Percentiles rank a stretch among this genome's conserved stretches.
These are phyloP conservation scores for Raddia distichophylla DNA, from an alignment of 176 grass and related monocot species.

Conservation along the genomic window DNA sequence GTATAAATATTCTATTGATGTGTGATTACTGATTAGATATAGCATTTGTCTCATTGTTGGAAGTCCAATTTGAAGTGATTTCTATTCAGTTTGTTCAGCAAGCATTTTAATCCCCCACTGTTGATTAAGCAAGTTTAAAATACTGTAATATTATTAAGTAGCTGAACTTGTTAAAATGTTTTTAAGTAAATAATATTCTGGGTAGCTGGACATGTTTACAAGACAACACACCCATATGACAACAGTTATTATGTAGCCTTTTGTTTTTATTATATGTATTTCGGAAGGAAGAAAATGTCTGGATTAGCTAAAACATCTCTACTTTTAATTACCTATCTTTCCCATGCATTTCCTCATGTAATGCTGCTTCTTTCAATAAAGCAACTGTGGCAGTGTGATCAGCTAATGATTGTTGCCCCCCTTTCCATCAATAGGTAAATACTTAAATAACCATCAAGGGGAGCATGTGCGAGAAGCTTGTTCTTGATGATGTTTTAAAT, in stretches of 20 bases:
- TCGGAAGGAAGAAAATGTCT: conserved; percentile 1
- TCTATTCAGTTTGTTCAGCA: conserved; percentile 20
- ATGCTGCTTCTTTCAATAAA: conserved; percentile 52
- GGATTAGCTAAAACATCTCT: conserved; percentile 7
- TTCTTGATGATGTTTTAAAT: conserved; percentile 56
- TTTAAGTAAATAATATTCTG: too few species aligned
- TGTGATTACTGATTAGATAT: not conserved
- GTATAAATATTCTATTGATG: not conserved
- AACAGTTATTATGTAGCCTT: not conserved
- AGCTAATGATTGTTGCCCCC: conserved; percentile 60
- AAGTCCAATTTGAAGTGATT: conserved; percentile 24
- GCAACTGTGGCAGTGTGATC: conserved; percentile 50
- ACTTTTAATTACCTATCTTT: not conserved
- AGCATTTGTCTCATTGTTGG: not conserved
- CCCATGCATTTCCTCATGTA: conserved; percentile 36
- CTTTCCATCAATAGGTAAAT: conserved; percentile 42
- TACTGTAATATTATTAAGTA: conserved; percentile 5
- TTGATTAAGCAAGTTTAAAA: not conserved
- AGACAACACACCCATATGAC: not conserved
- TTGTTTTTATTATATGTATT: conserved; percentile 17
- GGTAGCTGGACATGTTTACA: not conserved
- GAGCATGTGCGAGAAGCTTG: conserved; percentile 51
- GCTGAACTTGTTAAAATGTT: not conserved
- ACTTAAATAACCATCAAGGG: conserved; percentile 57
- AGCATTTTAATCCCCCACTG: not conserved